Conservation (phyloP, 2,329 filamentous ascomycete genomes). For the Colletotrichum plurivorum region DNA sequence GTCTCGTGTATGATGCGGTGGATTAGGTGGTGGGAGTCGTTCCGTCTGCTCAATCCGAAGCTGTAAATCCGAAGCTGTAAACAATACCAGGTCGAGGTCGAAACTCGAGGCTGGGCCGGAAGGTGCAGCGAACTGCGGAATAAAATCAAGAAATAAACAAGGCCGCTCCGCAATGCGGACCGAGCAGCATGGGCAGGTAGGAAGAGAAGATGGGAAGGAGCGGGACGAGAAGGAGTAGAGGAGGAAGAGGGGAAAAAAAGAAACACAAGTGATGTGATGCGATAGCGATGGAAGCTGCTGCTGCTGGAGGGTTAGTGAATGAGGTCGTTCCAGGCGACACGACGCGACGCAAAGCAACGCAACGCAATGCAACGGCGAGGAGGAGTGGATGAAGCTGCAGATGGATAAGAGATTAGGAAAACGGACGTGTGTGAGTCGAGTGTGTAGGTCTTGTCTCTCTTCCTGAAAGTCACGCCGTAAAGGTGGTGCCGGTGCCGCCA, state of each 20-base stretch:
- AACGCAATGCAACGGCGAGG: neutral
- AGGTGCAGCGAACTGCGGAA: constrained; percentile 15
- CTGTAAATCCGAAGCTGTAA: constrained; percentile 31
- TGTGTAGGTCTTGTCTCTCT: too few relatives aligned
- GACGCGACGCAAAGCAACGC: neutral
- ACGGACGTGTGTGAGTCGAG: constrained; percentile 5
- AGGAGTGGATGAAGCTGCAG: constrained; percentile 35
- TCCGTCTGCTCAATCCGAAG: constrained; percentile 15
- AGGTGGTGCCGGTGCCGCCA: neutral
- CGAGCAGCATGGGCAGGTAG: constrained; percentile 28
- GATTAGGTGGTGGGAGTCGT: constrained; percentile 16
- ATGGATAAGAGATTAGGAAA: constrained; percentile 38
- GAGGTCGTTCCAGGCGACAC: constrained; percentile 1
- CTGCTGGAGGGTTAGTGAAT: constrained; percentile 33
- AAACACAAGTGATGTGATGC: too few relatives aligned
- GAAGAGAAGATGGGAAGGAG: neutral
- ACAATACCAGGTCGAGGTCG: constrained; percentile 20
- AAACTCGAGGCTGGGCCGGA: neutral
- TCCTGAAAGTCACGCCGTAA: constrained; percentile 19
- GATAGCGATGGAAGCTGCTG: neutral
- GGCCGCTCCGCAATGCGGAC: constrained; percentile 38
- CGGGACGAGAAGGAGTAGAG: neutral
- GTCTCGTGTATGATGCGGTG: neutral
- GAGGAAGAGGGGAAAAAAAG: constrained; percentile 5
- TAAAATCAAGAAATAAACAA: constrained; percentile 41